Evolutionary conservation across 1,284 basidiomycete genomes (phyloP), one percentile per base, ranked within the genome.

Genomic region (Cystobasidium slooffiae): DNA sequence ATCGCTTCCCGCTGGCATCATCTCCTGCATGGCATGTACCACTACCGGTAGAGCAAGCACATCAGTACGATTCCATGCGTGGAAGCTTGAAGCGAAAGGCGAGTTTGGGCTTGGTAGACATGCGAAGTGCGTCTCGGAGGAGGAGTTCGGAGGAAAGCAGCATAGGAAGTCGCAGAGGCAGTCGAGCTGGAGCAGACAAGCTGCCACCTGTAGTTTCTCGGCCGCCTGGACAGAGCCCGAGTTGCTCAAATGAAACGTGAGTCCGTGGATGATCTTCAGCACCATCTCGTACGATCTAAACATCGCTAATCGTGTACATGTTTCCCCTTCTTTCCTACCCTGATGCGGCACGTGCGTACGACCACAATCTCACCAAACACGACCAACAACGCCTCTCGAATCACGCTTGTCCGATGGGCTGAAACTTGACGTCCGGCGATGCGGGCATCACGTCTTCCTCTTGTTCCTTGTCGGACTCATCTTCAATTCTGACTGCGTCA

Each of bases 1-100:
- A 59, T 41, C 56, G 56, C 6, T 59, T 59, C 39, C 56, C 56
- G 14, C 56, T 9, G 9, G 39, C 12, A 39, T n/a, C n/a, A 31
- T 10, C 8, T 10, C 24, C 53, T 6, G 37, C 56, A n/a, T 37
- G 31, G 31, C 31, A 22, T 7, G 12, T 37, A 37, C 18, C 55
- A 12, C 55, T 22, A 37, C 18, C 55, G 1, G 10, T 22, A 37
- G 55, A 56, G 31, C 16, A n/a, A n/a, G 12, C 20, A 37, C 4
- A 10, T 6, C 56, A 59, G 10, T 18, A 41, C 18, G 56, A 59
- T 41, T 59, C 56, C 18, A 41, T 59, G 56, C 14, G 37, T 6
- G 56, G 56, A 5, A 59, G 56, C 18, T 59, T 59, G 18, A 59
- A 59, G 39, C 56, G 56, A 18, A 59, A 59, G 43, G 56, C 56